Base-by-base conservation (phyloP, 306 rosid genomes). In the Gastrolobium villosum region DNA sequence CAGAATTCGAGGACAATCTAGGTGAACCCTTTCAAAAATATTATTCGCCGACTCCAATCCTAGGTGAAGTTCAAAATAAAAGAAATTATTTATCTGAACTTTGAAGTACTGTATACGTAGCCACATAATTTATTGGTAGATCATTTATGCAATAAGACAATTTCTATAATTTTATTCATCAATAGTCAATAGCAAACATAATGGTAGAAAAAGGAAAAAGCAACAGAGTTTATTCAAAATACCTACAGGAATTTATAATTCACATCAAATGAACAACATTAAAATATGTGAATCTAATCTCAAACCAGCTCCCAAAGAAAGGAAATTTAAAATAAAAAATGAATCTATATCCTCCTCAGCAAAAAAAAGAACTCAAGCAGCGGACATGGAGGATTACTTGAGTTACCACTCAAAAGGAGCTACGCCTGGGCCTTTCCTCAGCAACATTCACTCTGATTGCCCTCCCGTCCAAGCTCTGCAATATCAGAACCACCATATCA, bases 401-500 rank as follows among this genome's bases (percentile, higher is more conserved):
- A 59, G 8, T 74, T 45, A 80, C 35, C 72, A 44, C 41, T 92
- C 89, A 90, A 61, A 72, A 93, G 43, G 82, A 32, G 76, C 65
- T 37, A 72, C 99, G 97, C 86, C 93, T 87, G 7, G 94, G 88
- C 76, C 84, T 92, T 70, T 91, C 94, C 88, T 88, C 97, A 0
- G 99, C 99, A 77, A 91, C 98, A 75, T 79, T 95, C 72, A 95
- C 99, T 84, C 94, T 86, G 49, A 95, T 85, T 7, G 99, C 81
- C 82, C 99, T 89, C 49, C 98, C 99, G 9, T 86, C 89, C 86
- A 95, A 14, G 44, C 79, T 89, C 98, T 95, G 93, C 83, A 86
- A 65, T 13, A 62, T 26, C 75, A 72, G 15, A 13, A 77, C 32
- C 65, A 34, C 35, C 81, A 20, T 71, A 60, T 85, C 30, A 81